Evolutionary conservation across 2,329 filamentous ascomycete genomes (phyloP), one percentile per base, ranked within the genome.

Genomic region (Allantophomopsis lycopodina): DNA sequence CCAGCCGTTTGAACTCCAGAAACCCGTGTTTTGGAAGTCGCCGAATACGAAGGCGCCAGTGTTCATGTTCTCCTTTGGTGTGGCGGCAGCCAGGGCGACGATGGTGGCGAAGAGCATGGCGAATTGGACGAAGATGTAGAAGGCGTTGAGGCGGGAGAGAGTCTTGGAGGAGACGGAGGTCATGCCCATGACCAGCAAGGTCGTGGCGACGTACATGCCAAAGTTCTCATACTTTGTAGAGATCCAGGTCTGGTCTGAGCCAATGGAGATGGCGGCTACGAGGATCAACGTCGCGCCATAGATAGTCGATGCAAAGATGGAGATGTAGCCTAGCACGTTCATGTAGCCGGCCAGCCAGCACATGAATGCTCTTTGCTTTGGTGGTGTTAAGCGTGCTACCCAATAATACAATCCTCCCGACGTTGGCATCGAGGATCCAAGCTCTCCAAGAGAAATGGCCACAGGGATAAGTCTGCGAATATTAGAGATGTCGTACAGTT

Each of bases 321-420:
- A 55, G 2, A 56, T 51, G 21, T 56, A 56, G 16, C 54, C 54
- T 5, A 56, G 37, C 10, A 54, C 52, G 20, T 55, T 56, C 54
- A 56, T 56, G 33, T 56, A 56, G 12, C 52, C 53, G 12, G 54
- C 54, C 39, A 56, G 48, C 54, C 54, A 56, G 37, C 53, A 56
- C 52, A 56, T 54, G 32, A 56, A 52, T 3, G 53, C 51, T 37
- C 54, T 46, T 33, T 52, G 46, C 15, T 42, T 37, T 2, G 44
- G 36, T n/a, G 54, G 53, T 6, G 54, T 54, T 15, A 56, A 43
- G 17, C 46, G 45, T 40, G 54, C 54, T 35, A 56, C 54, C 54
- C 54, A 56, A 41, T 54, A 56, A 38, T 56, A 56, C 23, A 56
- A 42, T 13, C 53, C 53, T 13, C 53, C 53, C 17, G 50, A 44